A percentile compares a stretch with the other conserved stretches of the same genome.
Evolutionary conservation across 176 grass and related monocot genomes (phyloP).

Genomic region (Eleusine indica): DNA sequence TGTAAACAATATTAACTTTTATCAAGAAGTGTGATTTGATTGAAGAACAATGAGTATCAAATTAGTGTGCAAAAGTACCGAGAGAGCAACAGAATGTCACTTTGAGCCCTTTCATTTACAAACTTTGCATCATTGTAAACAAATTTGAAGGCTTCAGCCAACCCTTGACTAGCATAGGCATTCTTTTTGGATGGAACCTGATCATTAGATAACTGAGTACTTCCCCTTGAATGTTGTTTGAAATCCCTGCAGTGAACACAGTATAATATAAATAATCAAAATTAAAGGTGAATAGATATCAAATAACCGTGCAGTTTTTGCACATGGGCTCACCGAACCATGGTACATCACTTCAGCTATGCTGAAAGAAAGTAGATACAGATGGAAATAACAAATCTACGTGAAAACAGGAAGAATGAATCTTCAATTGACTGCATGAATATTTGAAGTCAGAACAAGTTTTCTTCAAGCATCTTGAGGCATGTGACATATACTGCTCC

Average conservation of each 20-base stretch:
- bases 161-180: slow-evolving; percentile 54
- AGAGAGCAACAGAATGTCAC: slow-evolving; percentile 88
- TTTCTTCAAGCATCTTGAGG: neutral
- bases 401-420: neutral
- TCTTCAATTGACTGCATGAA: neutral
- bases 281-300: neutral
- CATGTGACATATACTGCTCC: neutral
- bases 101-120: slow-evolving; percentile 96
- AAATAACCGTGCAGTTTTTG: neutral
- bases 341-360: neutral
- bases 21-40: neutral
- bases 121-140: slow-evolving; percentile 97
- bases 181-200: slow-evolving; percentile 37
- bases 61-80: slow-evolving; percentile 48
- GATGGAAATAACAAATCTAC: neutral
- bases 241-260: slow-evolving; percentile 40
- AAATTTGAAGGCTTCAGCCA: slow-evolving; percentile 84
- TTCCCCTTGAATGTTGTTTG: slow-evolving; percentile 38
- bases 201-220: slow-evolving; percentile 50
- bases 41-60: neutral
- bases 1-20: neutral
- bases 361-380: slow-evolving; percentile 1
- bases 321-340: neutral
- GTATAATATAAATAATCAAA: slow-evolving; percentile 1
- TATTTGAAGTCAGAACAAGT: neutral